Conservation (phyloP, 306 rosid genomes). For the Pueraria montana region DNA sequence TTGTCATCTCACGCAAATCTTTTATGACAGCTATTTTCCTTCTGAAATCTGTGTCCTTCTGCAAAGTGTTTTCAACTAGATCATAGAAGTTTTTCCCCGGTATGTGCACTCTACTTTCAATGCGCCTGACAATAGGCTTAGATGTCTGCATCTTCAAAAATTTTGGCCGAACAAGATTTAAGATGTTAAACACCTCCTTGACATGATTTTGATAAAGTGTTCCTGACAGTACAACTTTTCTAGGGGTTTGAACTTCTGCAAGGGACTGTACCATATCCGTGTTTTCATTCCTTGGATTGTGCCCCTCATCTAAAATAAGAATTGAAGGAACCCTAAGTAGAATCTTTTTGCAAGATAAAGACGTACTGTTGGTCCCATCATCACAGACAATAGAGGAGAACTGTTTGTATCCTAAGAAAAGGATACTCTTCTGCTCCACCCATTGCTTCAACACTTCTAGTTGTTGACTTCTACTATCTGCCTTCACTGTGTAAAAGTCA, state of each 20-base stretch:
- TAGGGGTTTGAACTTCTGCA: conserved; percentile 78
- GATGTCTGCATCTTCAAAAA: conserved; percentile 72
- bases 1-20: conserved; percentile 93
- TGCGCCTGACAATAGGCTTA: conserved; percentile 75
- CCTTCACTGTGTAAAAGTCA: too few species aligned
- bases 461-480: too few species aligned
- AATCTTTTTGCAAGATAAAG: conserved; percentile 70
- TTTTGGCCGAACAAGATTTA: conserved; percentile 89
- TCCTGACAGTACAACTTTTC: conserved; percentile 91
- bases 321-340: conserved; percentile 79
- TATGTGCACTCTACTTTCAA: conserved; percentile 71
- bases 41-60: conserved; percentile 79
- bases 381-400: too few species aligned
- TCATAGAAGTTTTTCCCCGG: conserved; percentile 70
- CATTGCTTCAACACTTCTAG: too few species aligned
- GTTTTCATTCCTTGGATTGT: conserved; percentile 89
- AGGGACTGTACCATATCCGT: conserved; percentile 86
- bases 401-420: too few species aligned
- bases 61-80: conserved; percentile 79
- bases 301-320: conserved; percentile 96
- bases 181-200: conserved; percentile 84
- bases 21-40: conserved; percentile 80
- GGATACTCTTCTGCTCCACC: too few species aligned
- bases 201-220: conserved; percentile 93
- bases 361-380: too few species aligned